These are phyloP conservation scores for Pseudogymnoascus sp. DNA, from an alignment of 2,329 filamentous ascomycete species.

Conservation along the genomic window DNA sequence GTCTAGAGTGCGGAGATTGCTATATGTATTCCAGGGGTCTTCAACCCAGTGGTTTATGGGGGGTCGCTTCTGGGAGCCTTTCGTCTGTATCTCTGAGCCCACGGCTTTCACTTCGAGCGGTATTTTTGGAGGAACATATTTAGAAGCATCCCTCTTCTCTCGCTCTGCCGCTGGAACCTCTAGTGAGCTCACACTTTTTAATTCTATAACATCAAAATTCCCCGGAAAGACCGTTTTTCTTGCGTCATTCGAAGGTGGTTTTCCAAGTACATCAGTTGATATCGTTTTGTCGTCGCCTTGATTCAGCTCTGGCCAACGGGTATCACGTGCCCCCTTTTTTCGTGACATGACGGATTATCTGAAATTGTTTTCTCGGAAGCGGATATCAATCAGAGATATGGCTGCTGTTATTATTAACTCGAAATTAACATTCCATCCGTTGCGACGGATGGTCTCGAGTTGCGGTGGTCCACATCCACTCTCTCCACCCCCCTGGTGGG, in stretches of 20 bases:
- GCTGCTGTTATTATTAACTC: not conserved
- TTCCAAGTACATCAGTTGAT: not conserved
- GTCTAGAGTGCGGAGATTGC: constrained; percentile 9
- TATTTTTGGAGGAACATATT: not conserved
- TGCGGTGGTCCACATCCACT: not conserved
- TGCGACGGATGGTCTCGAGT: not conserved
- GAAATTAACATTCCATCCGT: not conserved
- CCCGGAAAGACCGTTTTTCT: not conserved
- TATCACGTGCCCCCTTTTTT: not conserved
- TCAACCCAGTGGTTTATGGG: not conserved
- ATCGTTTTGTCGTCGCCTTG: not conserved
- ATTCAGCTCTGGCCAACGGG: not conserved
- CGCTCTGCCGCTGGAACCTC: not conserved
- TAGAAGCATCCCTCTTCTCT: not conserved
- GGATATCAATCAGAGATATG: not conserved
- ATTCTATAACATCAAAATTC: not conserved
- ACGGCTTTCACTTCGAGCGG: not conserved
- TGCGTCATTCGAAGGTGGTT: not conserved
- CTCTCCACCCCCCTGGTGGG: not conserved
- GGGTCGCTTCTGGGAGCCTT: not conserved
- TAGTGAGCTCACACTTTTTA: not conserved
- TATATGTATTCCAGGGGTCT: constrained; percentile 12
- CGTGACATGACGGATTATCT: not conserved
- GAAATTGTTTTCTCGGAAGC: not conserved
- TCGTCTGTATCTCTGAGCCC: not conserved